These are phyloP conservation scores for Eremomyces bilateralis DNA, from an alignment of 495 filamentous ascomycete genomes.

Conservation along the genomic window DNA sequence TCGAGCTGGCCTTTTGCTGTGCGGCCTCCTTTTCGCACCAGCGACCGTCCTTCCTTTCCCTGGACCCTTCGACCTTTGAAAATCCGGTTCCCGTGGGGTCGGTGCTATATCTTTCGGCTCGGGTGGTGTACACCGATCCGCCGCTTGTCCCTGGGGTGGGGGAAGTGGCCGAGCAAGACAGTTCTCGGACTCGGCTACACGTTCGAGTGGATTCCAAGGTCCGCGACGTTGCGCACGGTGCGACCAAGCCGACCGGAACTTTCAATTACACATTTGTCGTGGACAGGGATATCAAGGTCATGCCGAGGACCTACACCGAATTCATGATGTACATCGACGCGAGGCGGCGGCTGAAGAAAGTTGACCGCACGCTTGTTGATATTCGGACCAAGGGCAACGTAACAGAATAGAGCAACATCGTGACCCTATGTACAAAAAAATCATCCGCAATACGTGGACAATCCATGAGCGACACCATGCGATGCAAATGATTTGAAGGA, in stretches of 20 bases:
- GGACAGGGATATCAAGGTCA: constrained; percentile 45
- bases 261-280: constrained; percentile 78
- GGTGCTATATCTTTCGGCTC: constrained; percentile 60
- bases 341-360: constrained; percentile 28
- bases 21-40: constrained; percentile 57
- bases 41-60: constrained; percentile 52
- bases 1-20: constrained; percentile 77
- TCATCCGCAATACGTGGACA: too few relatives aligned
- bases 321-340: constrained; percentile 69
- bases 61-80: constrained; percentile 65
- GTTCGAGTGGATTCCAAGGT: constrained; percentile 60
- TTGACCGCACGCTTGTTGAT: constrained; percentile 1
- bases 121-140: constrained; percentile 58
- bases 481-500: too few relatives aligned
- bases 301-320: constrained; percentile 54
- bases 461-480: too few relatives aligned
- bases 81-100: constrained; percentile 70
- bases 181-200: constrained; percentile 43
- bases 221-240: constrained; percentile 54
- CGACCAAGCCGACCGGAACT: constrained; percentile 52
- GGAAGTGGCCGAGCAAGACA: constrained; percentile 20
- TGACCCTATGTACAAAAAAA: too few relatives aligned
- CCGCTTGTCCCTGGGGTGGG: constrained; percentile 21
- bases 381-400: not conserved
- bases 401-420: not conserved